phyloP scores from a whole-genome alignment of 805 yeast species.

The Komagataella mondaviorum region DNA sequence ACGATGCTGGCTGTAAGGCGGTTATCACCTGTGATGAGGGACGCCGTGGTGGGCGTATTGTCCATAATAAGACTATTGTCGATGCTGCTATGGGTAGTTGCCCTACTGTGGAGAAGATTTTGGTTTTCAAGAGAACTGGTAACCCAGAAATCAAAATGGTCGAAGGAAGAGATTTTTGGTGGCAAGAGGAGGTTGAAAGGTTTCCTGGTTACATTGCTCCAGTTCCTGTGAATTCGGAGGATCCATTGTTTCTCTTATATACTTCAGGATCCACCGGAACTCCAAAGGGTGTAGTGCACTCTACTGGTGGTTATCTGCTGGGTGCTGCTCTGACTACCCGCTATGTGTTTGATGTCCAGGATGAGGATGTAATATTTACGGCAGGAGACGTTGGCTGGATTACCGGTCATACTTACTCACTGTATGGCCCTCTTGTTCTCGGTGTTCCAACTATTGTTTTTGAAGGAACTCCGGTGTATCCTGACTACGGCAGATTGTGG shows the following conservation, averaged over 20 bases:
- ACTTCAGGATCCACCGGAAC: slow-evolving; percentile 98
- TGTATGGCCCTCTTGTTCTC: slow-evolving; percentile 80
- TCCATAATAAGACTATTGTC: slow-evolving; percentile 85
- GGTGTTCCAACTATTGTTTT: slow-evolving; percentile 91
- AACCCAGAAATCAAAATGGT: slow-evolving; percentile 56
- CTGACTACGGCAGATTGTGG: slow-evolving; percentile 93
- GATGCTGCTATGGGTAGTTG: slow-evolving; percentile 81
- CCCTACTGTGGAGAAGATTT: slow-evolving; percentile 66
- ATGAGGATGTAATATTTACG: slow-evolving; percentile 79
- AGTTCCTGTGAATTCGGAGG: slow-evolving; percentile 78
- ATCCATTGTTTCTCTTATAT: slow-evolving; percentile 88
- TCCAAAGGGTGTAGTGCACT: slow-evolving; percentile 96
- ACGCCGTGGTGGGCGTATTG: slow-evolving; percentile 88
- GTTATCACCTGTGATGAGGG: slow-evolving; percentile 94
- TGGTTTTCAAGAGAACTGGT: slow-evolving; percentile 86
- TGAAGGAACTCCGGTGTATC: slow-evolving; percentile 97
- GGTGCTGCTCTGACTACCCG: slow-evolving; percentile 88
- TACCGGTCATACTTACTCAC: slow-evolving; percentile 93
- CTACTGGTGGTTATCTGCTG: slow-evolving; percentile 87
- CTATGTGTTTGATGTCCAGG: slow-evolving; percentile 88
- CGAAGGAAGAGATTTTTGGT: slow-evolving; percentile 80
- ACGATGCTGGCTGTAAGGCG: slow-evolving; percentile 74
- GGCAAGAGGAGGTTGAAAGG: slow-evolving; percentile 82
- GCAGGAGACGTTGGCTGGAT: slow-evolving; percentile 99
- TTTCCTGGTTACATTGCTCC: slow-evolving; percentile 83